These are phyloP conservation scores for Claviceps digitariae DNA, from an alignment of 2,329 filamentous ascomycete genomes.

Conservation along the genomic window DNA sequence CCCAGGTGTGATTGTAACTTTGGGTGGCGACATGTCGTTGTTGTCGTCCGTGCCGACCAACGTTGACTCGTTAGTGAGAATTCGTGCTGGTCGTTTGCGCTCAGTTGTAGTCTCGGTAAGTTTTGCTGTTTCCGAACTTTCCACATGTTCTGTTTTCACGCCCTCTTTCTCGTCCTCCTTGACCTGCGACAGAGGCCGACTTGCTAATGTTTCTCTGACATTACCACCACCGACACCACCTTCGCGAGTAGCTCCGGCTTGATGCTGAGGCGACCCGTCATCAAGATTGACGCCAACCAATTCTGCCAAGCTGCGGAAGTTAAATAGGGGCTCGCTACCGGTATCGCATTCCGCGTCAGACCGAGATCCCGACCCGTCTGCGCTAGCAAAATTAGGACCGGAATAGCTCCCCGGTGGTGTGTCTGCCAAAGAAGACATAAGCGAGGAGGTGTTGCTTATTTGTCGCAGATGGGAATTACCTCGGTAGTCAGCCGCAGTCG, in stretches of 20 bases:
- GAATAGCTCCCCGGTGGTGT: conserved; percentile 43
- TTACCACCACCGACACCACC: conserved; percentile 12
- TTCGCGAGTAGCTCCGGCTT: conserved; percentile 12
- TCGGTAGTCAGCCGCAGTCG: conserved; percentile 37
- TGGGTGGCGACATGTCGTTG: conserved; percentile 3
- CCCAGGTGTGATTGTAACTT: conserved; percentile 14
- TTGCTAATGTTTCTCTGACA: conserved; percentile 5
- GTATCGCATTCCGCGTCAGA: conserved; percentile 37
- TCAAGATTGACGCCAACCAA: conserved; percentile 59
- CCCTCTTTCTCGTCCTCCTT: conserved; percentile 25
- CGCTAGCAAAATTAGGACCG: conserved; percentile 19
- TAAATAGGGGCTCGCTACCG: conserved; percentile 67
- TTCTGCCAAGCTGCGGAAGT: conserved; percentile 75
- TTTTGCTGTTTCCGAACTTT: conserved; percentile 8
- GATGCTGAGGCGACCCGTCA: conserved; percentile 22
- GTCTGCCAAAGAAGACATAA: conserved; percentile 63
- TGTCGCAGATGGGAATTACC: conserved; percentile 63
- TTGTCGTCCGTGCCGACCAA: conserved; percentile 1
- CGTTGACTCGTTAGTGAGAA: conserved; percentile 3
- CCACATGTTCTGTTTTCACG: conserved; percentile 18
- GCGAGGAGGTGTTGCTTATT: conserved; percentile 76
- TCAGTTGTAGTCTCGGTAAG: neutral
- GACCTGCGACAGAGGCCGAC: conserved; percentile 22
- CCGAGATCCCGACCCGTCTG: conserved; percentile 29
- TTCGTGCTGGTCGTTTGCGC: neutral